Percentiles rank a stretch among this genome's conserved stretches.
Conservation (phyloP, 768 basidiomycete genomes). For the Lactifluus pinguis region DNA sequence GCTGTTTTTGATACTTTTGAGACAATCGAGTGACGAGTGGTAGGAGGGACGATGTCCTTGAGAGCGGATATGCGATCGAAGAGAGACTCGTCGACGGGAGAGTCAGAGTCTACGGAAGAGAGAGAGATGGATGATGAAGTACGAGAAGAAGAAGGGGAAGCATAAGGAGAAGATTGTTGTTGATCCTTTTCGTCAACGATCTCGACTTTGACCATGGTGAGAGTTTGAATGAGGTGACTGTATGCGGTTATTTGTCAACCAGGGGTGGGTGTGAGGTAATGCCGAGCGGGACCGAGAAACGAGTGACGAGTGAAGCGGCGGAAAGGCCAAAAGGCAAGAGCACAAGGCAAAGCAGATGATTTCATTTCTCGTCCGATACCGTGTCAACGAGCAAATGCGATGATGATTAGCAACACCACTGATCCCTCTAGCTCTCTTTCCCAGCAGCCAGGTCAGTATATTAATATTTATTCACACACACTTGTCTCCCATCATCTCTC, state of each 20-base stretch:
- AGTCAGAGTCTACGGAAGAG: conserved; percentile 68
- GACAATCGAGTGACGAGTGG: conserved; percentile 71
- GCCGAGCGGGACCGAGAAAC: conserved; percentile 5
- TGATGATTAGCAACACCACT: too few relatives aligned
- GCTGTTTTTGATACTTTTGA: conserved; percentile 52
- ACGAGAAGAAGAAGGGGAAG: conserved; percentile 64
- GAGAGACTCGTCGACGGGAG: conserved; percentile 69
- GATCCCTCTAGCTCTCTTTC: conserved; percentile 8
- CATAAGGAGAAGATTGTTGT: conserved; percentile 53
- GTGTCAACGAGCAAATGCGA: too few relatives aligned
- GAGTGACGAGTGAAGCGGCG: too few relatives aligned
- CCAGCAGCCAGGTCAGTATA: conserved; percentile 1
- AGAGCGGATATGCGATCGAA: conserved; percentile 85
- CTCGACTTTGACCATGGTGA: conserved; percentile 84
- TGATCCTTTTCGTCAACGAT: conserved; percentile 79
- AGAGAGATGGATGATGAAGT: conserved; percentile 66
- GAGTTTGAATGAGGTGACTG: background rate
- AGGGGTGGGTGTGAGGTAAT: background rate
- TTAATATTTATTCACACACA: conserved; percentile 8
- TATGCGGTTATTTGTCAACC: background rate
- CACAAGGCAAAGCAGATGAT: background rate
- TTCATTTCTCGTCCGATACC: background rate
- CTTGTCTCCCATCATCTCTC: background rate
- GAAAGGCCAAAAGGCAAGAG: too few relatives aligned
- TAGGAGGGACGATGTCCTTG: conserved; percentile 91